Evolutionary conservation across 352 stramenopile genomes (phyloP), one percentile per base, ranked within the genome.

Genomic region (Saprolegnia parasitica): DNA sequence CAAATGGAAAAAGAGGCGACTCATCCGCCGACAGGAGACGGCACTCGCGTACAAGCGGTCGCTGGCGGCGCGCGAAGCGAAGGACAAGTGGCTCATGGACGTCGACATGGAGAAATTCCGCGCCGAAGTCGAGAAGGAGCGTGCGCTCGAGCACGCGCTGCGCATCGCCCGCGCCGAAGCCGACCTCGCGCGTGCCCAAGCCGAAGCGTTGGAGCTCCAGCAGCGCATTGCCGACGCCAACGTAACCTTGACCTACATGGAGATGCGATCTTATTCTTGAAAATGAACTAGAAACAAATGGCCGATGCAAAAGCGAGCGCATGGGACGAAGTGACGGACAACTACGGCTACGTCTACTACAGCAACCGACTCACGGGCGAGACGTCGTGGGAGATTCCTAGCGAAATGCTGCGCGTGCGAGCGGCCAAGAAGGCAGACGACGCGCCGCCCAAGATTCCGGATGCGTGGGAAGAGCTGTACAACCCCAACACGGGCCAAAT

Each of bases 401-500:
- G 11, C 5, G 49, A 20, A 9, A 20, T 70, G 20, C 32, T 58
- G 39, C 39, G 39, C 39, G 39, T 15, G 8, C 13, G 13, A n/a
- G 42, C 42, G 42, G 18, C 42, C 42, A n/a, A 15, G 13, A n/a
- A 49, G 42, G 42, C 42, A n/a, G 42, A 15, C 42, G 13, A 3
- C 42, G 18, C 11, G 8, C 35, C 52, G 24, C 11, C 24, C 11
- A 16, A 16, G 35, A 24, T 9, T 37, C 10, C 6, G 23, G 63
- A 70, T 18, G 63, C 62, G n/a, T 70, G 63, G 63, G 63, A 70
- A 70, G 63, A 70, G 47, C 47, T 62, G 21, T 70, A 70, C 39
- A 70, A 70, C 26, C 63, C 63, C 21, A 29, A 70, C 63, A 70
- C 49, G 6, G 63, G 63, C 15, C 63, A 70, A 23, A 60, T 70